These are phyloP conservation scores for Exobasidium rhododendri DNA, from an alignment of 1,284 basidiomycete genomes.

Conservation along the genomic window DNA sequence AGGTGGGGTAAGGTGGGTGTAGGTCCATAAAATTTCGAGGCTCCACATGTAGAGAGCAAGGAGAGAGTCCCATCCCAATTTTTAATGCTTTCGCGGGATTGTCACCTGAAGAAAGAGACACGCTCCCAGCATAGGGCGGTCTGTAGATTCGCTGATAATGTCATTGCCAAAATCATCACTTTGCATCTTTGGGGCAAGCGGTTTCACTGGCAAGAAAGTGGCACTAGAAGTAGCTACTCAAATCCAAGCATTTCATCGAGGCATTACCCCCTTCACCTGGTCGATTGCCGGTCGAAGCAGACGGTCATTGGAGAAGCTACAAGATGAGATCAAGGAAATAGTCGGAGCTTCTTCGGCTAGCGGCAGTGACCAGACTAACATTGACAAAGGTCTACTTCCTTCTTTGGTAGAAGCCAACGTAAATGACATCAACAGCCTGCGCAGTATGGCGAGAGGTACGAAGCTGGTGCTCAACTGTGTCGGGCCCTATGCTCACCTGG, in stretches of 20 bases:
- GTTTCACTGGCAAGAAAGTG: constrained; percentile 42
- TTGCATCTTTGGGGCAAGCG: constrained; percentile 46
- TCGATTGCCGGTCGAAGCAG: constrained; percentile 44
- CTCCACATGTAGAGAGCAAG: no score
- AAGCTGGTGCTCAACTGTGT: constrained; percentile 13
- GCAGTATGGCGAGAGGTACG: constrained; percentile 14
- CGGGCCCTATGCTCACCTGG: constrained; percentile 58
- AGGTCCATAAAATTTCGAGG: no score
- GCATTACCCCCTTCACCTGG: constrained; percentile 16
- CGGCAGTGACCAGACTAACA: constrained; percentile 63
- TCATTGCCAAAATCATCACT: constrained; percentile 1
- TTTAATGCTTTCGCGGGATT: no score
- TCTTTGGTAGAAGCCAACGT: constrained; percentile 13
- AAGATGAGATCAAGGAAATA: constrained; percentile 25
- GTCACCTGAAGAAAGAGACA: no score
- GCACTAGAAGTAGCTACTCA: constrained; percentile 37
- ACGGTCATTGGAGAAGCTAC: constrained; percentile 24
- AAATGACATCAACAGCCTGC: neutral
- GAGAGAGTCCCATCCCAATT: no score
- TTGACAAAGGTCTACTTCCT: constrained; percentile 65
- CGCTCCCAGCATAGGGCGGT: no score
- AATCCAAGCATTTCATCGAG: constrained; percentile 19
- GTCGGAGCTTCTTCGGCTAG: constrained; percentile 59
- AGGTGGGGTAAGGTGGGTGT: no score
- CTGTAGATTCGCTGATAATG: no score